Evolutionary conservation across 495 filamentous ascomycete genomes (phyloP).

Genomic region (Astrothelium macrocarpum): DNA sequence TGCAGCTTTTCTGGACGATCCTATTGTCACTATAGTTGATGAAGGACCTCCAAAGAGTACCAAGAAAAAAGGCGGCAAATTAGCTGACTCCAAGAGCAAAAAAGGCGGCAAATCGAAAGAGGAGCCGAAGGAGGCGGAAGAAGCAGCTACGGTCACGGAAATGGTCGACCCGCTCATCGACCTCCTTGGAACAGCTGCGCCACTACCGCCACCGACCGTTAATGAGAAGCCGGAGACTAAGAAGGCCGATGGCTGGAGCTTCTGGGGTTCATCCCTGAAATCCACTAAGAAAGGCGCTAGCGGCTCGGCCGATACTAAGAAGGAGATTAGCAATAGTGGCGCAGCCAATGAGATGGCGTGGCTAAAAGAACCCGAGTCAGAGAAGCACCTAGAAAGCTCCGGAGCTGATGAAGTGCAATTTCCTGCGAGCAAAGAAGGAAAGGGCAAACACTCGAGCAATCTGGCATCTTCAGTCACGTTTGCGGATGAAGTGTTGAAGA

Average conservation of each 20-base stretch:
- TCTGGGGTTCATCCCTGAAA: constrained; percentile 24
- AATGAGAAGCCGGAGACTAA: constrained; percentile 7
- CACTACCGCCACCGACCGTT: neutral
- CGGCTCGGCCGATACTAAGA: constrained; percentile 15
- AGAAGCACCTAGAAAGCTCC: constrained; percentile 22
- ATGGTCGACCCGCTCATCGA: constrained; percentile 13
- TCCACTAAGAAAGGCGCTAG: constrained; percentile 19
- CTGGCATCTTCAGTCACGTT: constrained; percentile 10
- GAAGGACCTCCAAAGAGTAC: constrained; percentile 21
- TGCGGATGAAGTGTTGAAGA: constrained; percentile 16
- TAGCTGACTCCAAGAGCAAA: constrained; percentile 9
- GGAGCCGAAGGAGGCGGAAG: constrained; percentile 19
- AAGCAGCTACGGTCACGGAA: constrained; percentile 11
- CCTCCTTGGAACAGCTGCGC: neutral
- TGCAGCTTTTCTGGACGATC: constrained; percentile 25
- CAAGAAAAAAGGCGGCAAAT: constrained; percentile 23
- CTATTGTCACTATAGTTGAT: constrained; percentile 25
- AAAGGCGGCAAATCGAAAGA: constrained; percentile 19
- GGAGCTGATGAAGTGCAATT: neutral
- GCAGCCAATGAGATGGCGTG: constrained; percentile 15
- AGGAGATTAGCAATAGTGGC: constrained; percentile 20
- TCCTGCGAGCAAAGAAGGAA: constrained; percentile 2
- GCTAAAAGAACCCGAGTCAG: constrained; percentile 13
- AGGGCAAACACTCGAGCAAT: neutral
- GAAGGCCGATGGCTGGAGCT: constrained; percentile 21